Evolutionary conservation across 208 protist species (phyloP).

Genomic region (Eutreptiella sp.): DNA sequence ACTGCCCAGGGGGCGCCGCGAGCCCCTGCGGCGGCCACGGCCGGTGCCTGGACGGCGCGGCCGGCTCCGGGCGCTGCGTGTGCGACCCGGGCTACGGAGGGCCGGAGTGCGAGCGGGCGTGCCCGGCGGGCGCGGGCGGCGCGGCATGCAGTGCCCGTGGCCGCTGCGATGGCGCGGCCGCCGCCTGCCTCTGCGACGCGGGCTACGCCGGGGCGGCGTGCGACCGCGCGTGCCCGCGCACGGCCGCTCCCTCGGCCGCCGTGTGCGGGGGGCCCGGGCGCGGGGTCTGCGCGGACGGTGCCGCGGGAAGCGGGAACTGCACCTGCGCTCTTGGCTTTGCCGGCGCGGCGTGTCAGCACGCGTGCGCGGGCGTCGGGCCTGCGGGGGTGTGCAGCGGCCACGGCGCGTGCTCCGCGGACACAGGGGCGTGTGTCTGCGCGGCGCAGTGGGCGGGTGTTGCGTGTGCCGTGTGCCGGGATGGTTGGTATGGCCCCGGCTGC

Average conservation of each 20-base stretch:
- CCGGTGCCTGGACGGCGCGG: constrained; percentile 19
- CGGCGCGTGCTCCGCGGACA: constrained; percentile 12
- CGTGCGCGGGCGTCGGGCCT: constrained; percentile 16
- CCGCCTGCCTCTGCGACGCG: constrained; percentile 1
- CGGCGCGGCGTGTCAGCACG: constrained; percentile 15
- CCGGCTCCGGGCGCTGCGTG: not conserved
- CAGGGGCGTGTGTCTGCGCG: constrained; percentile 19
- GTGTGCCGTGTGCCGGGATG: not conserved
- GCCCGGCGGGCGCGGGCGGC: constrained; percentile 5
- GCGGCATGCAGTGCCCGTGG: constrained; percentile 26
- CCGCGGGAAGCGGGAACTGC: not conserved
- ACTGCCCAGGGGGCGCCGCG: constrained; percentile 21
- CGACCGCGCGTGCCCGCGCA: constrained; percentile 7
- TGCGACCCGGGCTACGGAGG: constrained; percentile 7
- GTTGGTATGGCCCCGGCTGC: constrained; percentile 4
- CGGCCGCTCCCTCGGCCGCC: not conserved
- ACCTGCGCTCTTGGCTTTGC: constrained; percentile 11
- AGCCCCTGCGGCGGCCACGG: constrained; percentile 14
- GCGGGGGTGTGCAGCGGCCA: constrained; percentile 22
- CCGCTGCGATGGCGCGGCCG: constrained; percentile 13
- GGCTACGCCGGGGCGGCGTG: constrained; percentile 15
- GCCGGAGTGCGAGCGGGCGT: not conserved
- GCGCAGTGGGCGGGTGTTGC: not conserved
- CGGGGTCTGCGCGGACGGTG: not conserved
- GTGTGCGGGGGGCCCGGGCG: not conserved